These are phyloP conservation scores for Phytophthora fragariae DNA, from an alignment of 352 stramenopile species.

Conservation along the genomic window DNA sequence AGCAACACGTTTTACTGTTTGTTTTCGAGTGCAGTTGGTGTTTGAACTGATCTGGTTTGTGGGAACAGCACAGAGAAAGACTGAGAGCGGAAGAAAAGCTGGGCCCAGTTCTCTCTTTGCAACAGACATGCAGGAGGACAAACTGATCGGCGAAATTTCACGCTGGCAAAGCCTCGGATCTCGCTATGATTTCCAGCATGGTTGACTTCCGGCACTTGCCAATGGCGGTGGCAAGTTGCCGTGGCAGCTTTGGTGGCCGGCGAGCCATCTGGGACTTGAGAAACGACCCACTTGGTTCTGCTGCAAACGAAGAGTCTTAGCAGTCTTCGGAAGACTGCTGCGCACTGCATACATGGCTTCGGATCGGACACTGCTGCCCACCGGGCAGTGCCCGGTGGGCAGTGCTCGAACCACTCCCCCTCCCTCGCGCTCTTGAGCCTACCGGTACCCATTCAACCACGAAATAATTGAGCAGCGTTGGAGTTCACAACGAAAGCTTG, in stretches of 20 bases:
- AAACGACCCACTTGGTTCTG: conserved; percentile 20
- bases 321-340: conserved; percentile 2
- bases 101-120: conserved; percentile 8
- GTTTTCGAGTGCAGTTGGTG: not conserved
- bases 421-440: not conserved
- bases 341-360: conserved; percentile 27
- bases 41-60: conserved; percentile 27
- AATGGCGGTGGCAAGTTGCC: not conserved
- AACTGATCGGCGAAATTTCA: conserved; percentile 16
- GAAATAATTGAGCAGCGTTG: conserved; percentile 26
- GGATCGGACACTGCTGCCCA: conserved; percentile 14
- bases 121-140: conserved; percentile 11
- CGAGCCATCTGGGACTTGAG: conserved; percentile 28
- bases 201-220: not conserved
- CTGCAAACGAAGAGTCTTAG: conserved; percentile 8
- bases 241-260: conserved; percentile 10
- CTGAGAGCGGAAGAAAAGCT: conserved; percentile 41
- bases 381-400: no score
- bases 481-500: not conserved
- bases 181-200: not conserved
- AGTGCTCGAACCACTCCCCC: no score
- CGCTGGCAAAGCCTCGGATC: conserved; percentile 2
- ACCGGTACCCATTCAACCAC: conserved; percentile 4
- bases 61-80: conserved; percentile 33
- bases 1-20: conserved; percentile 21